phyloP scores from a whole-genome alignment of 202 grass and related monocot genomes.

The Panicum hallii region DNA sequence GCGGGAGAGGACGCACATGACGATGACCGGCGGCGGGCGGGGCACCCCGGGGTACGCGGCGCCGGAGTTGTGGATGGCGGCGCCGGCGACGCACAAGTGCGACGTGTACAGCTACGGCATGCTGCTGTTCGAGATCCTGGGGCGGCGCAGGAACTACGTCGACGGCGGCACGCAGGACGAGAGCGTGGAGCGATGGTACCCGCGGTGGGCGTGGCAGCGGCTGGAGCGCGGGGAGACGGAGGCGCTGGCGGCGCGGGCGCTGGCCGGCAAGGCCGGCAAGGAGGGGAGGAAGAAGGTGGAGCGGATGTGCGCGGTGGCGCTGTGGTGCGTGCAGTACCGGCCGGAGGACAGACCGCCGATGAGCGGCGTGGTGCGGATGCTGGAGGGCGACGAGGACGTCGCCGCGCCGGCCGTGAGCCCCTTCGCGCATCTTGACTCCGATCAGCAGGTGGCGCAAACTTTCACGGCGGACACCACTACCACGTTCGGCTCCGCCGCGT shows the following conservation, averaged over 20 bases:
- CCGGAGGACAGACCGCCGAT: conserved; percentile 53
- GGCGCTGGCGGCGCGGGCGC: conserved; percentile 30
- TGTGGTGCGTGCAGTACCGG: conserved; percentile 57
- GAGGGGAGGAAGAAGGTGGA: conserved; percentile 34
- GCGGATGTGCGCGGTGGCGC: conserved; percentile 52
- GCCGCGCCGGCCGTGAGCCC: conserved; percentile 40
- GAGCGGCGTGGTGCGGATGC: conserved; percentile 55
- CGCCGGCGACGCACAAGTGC: conserved; percentile 56
- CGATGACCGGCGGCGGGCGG: conserved; percentile 41
- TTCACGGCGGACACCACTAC: neutral
- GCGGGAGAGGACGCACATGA: conserved; percentile 30
- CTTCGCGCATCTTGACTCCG: conserved; percentile 36
- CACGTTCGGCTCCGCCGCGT: neutral
- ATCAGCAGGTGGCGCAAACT: neutral
- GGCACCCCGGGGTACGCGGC: conserved; percentile 66
- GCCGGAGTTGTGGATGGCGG: conserved; percentile 70
- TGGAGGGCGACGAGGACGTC: conserved; percentile 51
- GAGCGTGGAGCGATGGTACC: conserved; percentile 52
- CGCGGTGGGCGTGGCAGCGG: conserved; percentile 45
- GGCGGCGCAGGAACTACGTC: conserved; percentile 54
- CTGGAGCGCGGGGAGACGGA: conserved; percentile 20
- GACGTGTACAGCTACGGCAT: conserved; percentile 76
- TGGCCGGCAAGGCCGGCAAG: neutral
- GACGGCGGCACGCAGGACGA: conserved; percentile 16
- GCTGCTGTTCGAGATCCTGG: conserved; percentile 73